phyloP scores from a whole-genome alignment of 2,329 filamentous ascomycete species.

The Talaromyces albobiverticillius region DNA sequence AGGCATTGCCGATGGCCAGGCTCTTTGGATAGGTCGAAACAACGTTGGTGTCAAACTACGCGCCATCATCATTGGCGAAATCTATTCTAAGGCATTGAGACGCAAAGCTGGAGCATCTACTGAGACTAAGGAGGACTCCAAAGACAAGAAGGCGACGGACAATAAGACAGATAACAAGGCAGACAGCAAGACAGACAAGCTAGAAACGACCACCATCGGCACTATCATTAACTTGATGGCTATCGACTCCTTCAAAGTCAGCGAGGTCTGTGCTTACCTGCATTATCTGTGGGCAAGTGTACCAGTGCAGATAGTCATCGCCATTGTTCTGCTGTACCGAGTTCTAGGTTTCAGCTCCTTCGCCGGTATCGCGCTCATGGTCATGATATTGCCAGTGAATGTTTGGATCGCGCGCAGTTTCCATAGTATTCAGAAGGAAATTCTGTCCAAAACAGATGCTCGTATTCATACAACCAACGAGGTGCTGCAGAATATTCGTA shows the following conservation, averaged over 20 bases:
- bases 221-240: slow-evolving; percentile 99
- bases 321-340: slow-evolving; percentile 76
- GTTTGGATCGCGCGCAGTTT: slow-evolving; percentile 85
- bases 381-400: slow-evolving; percentile 83
- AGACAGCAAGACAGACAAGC: slow-evolving; percentile 17
- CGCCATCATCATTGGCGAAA: slow-evolving; percentile 94
- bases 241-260: slow-evolving; percentile 98
- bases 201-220: slow-evolving; percentile 70
- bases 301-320: slow-evolving; percentile 81
- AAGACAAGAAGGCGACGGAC: slow-evolving; percentile 39
- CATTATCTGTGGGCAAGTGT: slow-evolving; percentile 94
- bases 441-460: slow-evolving; percentile 90
- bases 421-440: slow-evolving; percentile 79
- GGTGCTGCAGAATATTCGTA: slow-evolving; percentile 92
- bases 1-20: slow-evolving; percentile 79
- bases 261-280: slow-evolving; percentile 88
- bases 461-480: slow-evolving; percentile 96
- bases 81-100: slow-evolving; percentile 92
- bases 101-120: slow-evolving; percentile 78
- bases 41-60: slow-evolving; percentile 91
- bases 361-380: slow-evolving; percentile 88
- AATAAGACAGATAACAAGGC: too few relatives aligned
- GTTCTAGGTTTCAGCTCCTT: slow-evolving; percentile 93
- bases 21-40: slow-evolving; percentile 89
- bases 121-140: slow-evolving; percentile 57